These are phyloP conservation scores for Flaveria robusta DNA, from an alignment of 129 eudicot genomes.

Conservation along the genomic window DNA sequence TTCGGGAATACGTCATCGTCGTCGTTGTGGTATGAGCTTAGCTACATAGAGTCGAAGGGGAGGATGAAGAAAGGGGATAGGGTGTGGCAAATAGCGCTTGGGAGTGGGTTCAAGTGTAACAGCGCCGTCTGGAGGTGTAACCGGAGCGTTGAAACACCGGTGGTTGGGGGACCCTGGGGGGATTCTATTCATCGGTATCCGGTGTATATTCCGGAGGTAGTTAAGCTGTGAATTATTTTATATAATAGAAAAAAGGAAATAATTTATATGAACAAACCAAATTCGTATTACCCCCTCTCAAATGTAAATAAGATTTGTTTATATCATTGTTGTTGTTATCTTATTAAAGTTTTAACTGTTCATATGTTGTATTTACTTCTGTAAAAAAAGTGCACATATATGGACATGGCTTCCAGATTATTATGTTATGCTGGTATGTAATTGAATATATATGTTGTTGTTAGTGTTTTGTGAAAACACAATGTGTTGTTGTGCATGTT, in stretches of 20 bases:
- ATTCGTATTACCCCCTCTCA: neutral
- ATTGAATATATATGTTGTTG: too few species aligned
- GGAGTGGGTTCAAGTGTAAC: constrained; percentile 76
- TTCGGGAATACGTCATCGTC: constrained; percentile 72
- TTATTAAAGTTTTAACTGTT: too few species aligned
- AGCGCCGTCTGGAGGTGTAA: constrained; percentile 69
- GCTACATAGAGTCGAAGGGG: constrained; percentile 62
- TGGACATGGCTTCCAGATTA: neutral
- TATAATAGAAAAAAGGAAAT: neutral
- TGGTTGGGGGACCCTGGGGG: constrained; percentile 49
- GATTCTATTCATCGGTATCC: constrained; percentile 59
- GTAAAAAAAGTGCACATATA: neutral
- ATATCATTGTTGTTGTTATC: too few species aligned
- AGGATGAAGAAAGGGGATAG: constrained; percentile 66
- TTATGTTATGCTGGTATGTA: neutral
- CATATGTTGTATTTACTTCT: too few species aligned
- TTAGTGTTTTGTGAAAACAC: too few species aligned
- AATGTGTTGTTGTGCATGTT: too few species aligned
- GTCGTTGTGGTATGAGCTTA: constrained; percentile 63
- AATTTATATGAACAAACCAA: neutral
- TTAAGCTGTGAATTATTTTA: constrained; percentile 43
- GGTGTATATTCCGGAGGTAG: constrained; percentile 55
- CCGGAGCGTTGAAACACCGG: constrained; percentile 36
- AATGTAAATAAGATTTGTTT: neutral
- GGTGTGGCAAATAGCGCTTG: constrained; percentile 70